Evolutionary conservation across 345 rosid genomes (phyloP).

Genomic region (Linum usitatissimum): DNA sequence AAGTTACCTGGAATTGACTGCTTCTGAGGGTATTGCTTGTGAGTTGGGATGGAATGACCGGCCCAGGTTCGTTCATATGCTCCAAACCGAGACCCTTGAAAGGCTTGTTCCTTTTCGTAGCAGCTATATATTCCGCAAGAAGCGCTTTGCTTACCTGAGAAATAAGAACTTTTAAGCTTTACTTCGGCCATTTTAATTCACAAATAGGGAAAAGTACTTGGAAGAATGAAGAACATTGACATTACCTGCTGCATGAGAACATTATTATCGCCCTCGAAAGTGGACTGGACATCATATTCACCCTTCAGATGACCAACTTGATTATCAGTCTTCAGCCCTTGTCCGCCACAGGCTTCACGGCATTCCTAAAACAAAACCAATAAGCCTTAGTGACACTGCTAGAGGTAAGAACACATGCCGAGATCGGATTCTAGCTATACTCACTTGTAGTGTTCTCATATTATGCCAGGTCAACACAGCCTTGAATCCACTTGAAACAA

Average conservation of each 20-base stretch:
- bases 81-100: conserved; percentile 68
- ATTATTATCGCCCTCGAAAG: conserved; percentile 93
- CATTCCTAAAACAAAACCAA: conserved; percentile 47
- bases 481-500: conserved; percentile 75
- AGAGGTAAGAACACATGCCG: neutral
- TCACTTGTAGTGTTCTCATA: conserved; percentile 90
- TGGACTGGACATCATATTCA: conserved; percentile 84
- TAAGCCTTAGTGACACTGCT: neutral
- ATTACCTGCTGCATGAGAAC: conserved; percentile 91
- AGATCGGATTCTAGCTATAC: neutral
- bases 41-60: conserved; percentile 56
- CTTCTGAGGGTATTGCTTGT: conserved; percentile 55
- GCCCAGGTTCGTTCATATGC: conserved; percentile 66
- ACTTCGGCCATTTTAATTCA: neutral
- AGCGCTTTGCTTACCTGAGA: conserved; percentile 88
- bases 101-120: conserved; percentile 55
- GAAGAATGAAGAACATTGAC: neutral
- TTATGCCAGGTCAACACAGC: conserved; percentile 79
- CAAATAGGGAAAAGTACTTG: too few relatives aligned
- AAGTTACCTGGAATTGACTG: conserved; percentile 60
- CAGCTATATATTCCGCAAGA: conserved; percentile 52
- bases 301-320: conserved; percentile 72
- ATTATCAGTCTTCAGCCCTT: conserved; percentile 87
- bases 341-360: conserved; percentile 97
- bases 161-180: conserved; percentile 5